Percentiles rank a stretch among this genome's conserved stretches.
These are phyloP conservation scores for Drechslerella dactyloides DNA, from an alignment of 2,329 filamentous ascomycete genomes.

Conservation along the genomic window DNA sequence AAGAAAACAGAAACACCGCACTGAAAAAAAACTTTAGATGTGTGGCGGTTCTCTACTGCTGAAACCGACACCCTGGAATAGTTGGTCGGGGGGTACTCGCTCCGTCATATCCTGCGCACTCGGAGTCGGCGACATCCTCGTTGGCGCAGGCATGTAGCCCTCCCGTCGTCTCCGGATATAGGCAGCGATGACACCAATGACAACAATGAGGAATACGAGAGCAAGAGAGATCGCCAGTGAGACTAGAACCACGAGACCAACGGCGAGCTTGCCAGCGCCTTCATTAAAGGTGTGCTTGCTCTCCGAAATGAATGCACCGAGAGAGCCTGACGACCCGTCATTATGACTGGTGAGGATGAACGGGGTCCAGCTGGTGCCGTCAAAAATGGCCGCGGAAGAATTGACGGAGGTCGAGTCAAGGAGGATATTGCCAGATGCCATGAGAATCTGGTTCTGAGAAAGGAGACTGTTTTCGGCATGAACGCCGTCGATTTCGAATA, in stretches of 20 bases:
- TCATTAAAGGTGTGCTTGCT: slow-evolving; percentile 74
- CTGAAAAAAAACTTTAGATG: slow-evolving; percentile 22
- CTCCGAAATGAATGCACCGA: slow-evolving; percentile 83
- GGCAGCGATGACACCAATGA: slow-evolving; percentile 76
- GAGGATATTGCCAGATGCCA: slow-evolving; percentile 83
- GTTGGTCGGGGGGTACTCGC: slow-evolving; percentile 42
- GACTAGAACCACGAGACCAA: slow-evolving; percentile 81
- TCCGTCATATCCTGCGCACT: slow-evolving; percentile 41
- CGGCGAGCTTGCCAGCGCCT: slow-evolving; percentile 67
- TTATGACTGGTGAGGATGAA: slow-evolving; percentile 78
- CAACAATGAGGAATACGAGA: slow-evolving; percentile 77
- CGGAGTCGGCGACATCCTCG: slow-evolving; percentile 58
- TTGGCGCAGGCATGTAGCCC: slow-evolving; percentile 79
- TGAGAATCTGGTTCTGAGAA: slow-evolving; percentile 71
- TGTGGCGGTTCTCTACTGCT: slow-evolving; percentile 39
- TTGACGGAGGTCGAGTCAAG: slow-evolving; percentile 75
- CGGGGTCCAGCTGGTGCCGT: slow-evolving; percentile 78
- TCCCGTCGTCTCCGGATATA: slow-evolving; percentile 76
- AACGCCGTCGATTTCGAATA: slow-evolving; percentile 73
- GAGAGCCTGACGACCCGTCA: slow-evolving; percentile 71
- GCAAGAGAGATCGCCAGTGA: slow-evolving; percentile 78
- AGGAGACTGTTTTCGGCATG: slow-evolving; percentile 72
- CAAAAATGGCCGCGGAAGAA: slow-evolving; percentile 84
- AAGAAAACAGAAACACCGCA: not conserved
- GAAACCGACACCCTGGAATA: slow-evolving; percentile 44